Evolutionary conservation across 352 stramenopile genomes (phyloP), one percentile per base, ranked within the genome.

Genomic region (Aphanomyces cochlioides): DNA sequence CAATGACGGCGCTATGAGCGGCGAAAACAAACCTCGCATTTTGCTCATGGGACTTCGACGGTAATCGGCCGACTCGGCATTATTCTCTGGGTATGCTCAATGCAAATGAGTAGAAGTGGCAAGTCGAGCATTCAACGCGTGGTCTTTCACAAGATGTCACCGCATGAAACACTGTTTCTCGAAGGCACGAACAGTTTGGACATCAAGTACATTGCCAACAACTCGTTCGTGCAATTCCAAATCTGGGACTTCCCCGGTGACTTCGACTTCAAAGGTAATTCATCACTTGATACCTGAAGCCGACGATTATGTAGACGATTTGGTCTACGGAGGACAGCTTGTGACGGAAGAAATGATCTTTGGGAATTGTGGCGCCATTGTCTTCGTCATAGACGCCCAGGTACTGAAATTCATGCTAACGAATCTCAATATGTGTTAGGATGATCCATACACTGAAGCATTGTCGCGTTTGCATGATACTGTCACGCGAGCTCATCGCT

Each of bases 71-170:
- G 28, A 28, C 28, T 28, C 28, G 28, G 28, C 28, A 28, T 28
- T 28, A 28, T 28, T 28, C 28, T 28, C 28, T 28, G 28, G 28
- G 28, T 17, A 53, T 28, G 37, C 21, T 10, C 13, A 8, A 65
- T 50, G 56, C 28, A 6, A 13, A 40, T 4, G 58, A 48, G 58
- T 64, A 91, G 84, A 74, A 93, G 87, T 71, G 87, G 88, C 77
- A 95, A 95, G 74, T 93, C 86, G 36, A 94, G 84, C 54, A 93
- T 93, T 72, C 87, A 99, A 75, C 91, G 93, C 71, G 97, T 99
- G 66, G 95, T 99, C 45, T 99, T 99, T 85, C 90, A 99, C 77
- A 99, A 99, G 82, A 98, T 99, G 95, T 98, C 92, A 54, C 96
- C 97, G 5, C 96, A 99, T 73, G 96, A 99, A 82, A 99, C 97